phyloP scores from a whole-genome alignment of 1,284 basidiomycete genomes.

The Pascua sp. region DNA sequence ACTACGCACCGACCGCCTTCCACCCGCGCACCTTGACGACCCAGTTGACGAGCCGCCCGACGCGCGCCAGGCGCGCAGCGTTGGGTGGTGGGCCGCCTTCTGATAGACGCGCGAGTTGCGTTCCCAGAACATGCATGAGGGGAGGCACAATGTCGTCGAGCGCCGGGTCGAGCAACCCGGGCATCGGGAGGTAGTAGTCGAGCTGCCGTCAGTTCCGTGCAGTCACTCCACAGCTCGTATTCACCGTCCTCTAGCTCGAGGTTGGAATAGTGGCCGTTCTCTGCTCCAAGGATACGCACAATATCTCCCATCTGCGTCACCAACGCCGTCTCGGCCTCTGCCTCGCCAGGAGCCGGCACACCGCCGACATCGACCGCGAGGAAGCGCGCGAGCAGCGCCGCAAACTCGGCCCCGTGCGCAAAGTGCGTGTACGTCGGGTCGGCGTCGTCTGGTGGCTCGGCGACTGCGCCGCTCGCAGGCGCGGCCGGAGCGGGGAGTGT shows the following conservation, averaged over 20 bases:
- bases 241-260: background rate
- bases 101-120: constrained; percentile 52
- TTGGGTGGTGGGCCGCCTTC: constrained; percentile 26
- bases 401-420: constrained; percentile 56
- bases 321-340: constrained; percentile 56
- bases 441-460: constrained; percentile 24
- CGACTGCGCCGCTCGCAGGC: too few relatives aligned
- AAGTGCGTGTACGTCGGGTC: constrained; percentile 50
- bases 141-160: constrained; percentile 79
- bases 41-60: constrained; percentile 69
- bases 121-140: constrained; percentile 64
- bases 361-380: constrained; percentile 55
- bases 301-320: constrained; percentile 51
- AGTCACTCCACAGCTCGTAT: too few relatives aligned
- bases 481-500: too few relatives aligned
- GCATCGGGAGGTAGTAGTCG: constrained; percentile 85
- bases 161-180: constrained; percentile 92
- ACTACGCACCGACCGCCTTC: constrained; percentile 79
- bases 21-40: constrained; percentile 87
- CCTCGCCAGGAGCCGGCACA: constrained; percentile 49
- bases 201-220: constrained; percentile 56
- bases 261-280: too few relatives aligned
- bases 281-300: constrained; percentile 19
- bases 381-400: constrained; percentile 56
- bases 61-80: constrained; percentile 53